These are phyloP conservation scores for Taiwanofungus camphoratus DNA, from an alignment of 1,284 basidiomycete genomes.

Conservation along the genomic window DNA sequence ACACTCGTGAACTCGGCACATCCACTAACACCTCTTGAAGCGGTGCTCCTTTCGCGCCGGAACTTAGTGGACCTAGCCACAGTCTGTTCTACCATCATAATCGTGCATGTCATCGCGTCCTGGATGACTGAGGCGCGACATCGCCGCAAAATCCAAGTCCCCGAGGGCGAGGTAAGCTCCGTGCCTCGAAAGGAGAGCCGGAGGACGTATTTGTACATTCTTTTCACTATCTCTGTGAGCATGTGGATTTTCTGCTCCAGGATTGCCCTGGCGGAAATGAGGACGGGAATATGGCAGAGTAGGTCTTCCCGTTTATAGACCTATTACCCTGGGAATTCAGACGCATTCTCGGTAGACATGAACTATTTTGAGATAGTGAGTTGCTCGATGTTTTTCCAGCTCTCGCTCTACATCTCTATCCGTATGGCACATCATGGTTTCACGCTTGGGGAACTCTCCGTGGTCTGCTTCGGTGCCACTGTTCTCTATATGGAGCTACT, in stretches of 20 bases:
- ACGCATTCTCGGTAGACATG: slow-evolving; percentile 48
- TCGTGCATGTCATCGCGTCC: slow-evolving; percentile 73
- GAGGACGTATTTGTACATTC: slow-evolving; percentile 54
- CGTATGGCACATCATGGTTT: slow-evolving; percentile 90
- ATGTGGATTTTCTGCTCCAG: slow-evolving; percentile 43
- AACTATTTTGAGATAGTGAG: slow-evolving; percentile 74
- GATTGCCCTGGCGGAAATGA: slow-evolving; percentile 35
- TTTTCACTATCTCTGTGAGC: slow-evolving; percentile 54
- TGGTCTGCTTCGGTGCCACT: slow-evolving; percentile 86
- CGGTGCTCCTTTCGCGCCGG: slow-evolving; percentile 67
- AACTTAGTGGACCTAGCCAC: slow-evolving; percentile 75
- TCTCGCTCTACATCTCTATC: slow-evolving; percentile 84
- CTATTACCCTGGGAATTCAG: slow-evolving; percentile 5
- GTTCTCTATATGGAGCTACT: slow-evolving; percentile 83
- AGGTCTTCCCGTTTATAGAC: slow-evolving; percentile 16
- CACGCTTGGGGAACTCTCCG: slow-evolving; percentile 89
- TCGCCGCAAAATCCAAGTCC: slow-evolving; percentile 34
- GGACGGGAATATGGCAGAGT: slow-evolving; percentile 66
- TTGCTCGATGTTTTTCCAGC: slow-evolving; percentile 83
- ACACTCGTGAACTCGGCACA: slow-evolving; percentile 35
- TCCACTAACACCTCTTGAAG: slow-evolving; percentile 45
- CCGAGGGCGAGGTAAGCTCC: slow-evolving; percentile 63
- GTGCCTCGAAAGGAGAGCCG: slow-evolving; percentile 69
- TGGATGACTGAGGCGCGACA: slow-evolving; percentile 62
- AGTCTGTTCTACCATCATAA: slow-evolving; percentile 72